Evolutionary conservation across 352 stramenopile species (phyloP).

Genomic region (Phytopythium cucurbitacearum): DNA sequence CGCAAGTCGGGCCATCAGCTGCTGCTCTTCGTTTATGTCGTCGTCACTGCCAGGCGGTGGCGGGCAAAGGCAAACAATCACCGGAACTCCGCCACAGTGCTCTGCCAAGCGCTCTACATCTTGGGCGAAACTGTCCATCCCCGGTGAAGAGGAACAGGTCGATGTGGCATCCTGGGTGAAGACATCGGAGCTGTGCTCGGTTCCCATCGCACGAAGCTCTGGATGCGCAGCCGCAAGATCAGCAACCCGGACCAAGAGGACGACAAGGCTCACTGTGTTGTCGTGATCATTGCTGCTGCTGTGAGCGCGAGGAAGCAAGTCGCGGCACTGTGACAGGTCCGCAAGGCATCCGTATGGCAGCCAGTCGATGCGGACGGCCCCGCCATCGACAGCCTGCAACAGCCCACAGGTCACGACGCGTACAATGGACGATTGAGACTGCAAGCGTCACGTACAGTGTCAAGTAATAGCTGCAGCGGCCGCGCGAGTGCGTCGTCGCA

Average conservation of each 20-base stretch:
- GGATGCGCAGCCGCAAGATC: conserved; percentile 54
- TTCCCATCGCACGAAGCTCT: conserved; percentile 23
- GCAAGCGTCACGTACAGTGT: conserved; percentile 29
- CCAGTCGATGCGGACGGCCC: conserved; percentile 41
- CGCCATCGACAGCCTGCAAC: conserved; percentile 21
- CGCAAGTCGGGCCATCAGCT: conserved; percentile 12
- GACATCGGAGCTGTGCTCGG: not conserved
- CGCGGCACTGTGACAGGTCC: conserved; percentile 27
- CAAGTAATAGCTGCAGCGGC: conserved; percentile 46
- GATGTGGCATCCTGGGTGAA: not conserved
- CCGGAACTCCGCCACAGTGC: conserved; percentile 5
- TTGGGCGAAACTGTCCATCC: conserved; percentile 14
- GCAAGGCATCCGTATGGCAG: conserved; percentile 44
- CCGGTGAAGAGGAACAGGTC: not conserved
- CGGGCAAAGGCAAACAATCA: conserved; percentile 39
- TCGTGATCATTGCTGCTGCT: not conserved
- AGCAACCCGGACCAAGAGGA: conserved; percentile 54
- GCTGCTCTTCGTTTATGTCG: conserved; percentile 12
- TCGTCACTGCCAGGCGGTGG: conserved; percentile 12
- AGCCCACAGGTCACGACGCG: conserved; percentile 2
- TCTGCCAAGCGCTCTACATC: conserved; percentile 22
- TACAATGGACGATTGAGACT: conserved; percentile 1
- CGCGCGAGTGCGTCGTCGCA: conserved; percentile 48
- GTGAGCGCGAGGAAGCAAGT: conserved; percentile 4
- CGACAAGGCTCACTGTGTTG: conserved; percentile 28